Conservation (phyloP, 2,329 filamentous ascomycete genomes). For the Pezicula rhizophila region DNA sequence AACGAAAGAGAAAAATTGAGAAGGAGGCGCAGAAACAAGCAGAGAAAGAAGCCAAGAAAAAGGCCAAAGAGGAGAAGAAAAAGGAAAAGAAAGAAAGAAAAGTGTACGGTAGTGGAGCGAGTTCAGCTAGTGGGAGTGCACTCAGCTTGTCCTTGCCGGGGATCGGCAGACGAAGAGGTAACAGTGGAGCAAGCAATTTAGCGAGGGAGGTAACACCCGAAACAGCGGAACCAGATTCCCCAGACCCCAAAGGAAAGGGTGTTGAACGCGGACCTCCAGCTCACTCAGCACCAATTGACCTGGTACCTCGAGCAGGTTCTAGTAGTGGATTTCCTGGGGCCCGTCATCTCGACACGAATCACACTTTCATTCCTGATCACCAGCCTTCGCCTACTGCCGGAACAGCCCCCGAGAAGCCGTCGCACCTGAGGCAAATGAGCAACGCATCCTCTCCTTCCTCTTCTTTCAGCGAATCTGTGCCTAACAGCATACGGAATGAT, state of each 20-base stretch:
- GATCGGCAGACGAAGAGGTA: conserved; percentile 48
- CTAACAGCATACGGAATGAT: conserved; percentile 35
- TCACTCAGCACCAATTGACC: conserved; percentile 15
- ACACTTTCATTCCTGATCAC: conserved; percentile 28
- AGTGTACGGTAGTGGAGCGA: conserved; percentile 36
- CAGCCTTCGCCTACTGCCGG: conserved; percentile 32
- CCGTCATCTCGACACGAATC: conserved; percentile 15
- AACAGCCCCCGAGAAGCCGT: conserved; percentile 53
- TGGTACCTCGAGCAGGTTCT: conserved; percentile 9
- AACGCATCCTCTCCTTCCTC: conserved; percentile 81
- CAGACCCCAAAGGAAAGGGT: conserved; percentile 58
- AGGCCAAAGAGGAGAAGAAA: conserved; percentile 79
- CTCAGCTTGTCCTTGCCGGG: conserved; percentile 49
- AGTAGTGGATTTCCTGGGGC: conserved; percentile 15
- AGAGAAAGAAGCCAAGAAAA: conserved; percentile 80
- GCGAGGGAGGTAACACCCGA: conserved; percentile 49
- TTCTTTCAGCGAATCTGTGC: conserved; percentile 63
- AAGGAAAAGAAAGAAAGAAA: conserved; percentile 52
- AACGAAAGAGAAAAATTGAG: conserved; percentile 78
- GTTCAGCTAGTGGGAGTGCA: conserved; percentile 56
- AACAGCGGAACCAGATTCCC: conserved; percentile 26
- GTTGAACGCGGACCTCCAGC: conserved; percentile 47
- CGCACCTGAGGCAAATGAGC: conserved; percentile 76
- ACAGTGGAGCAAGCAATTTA: conserved; percentile 54
- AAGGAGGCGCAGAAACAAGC: conserved; percentile 76